Base-by-base conservation (phyloP, 2,329 filamentous ascomycete species). In the Penicillium sp. region DNA sequence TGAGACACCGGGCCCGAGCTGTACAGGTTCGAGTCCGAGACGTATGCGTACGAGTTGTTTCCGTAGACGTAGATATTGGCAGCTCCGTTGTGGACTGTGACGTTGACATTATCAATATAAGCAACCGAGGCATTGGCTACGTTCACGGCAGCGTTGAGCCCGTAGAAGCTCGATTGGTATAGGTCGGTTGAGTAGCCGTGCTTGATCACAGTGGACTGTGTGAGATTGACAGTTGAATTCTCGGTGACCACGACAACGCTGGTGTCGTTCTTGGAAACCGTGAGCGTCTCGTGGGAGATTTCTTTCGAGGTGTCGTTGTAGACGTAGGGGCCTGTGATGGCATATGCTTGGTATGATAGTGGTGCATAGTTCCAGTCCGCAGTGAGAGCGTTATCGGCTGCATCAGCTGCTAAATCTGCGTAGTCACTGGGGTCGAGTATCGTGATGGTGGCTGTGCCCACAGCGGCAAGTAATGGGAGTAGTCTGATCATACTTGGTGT, bases 91-190 rank as follows among this genome's bases (percentile, higher is more conserved):
- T 59, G 57, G n/a, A 55, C 47, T 11, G 47, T 59, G 5, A 59
- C 37, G 34, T 59, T 55, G 35, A 54, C 5, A 31, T 55, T 34
- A 1, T 50, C 37, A 6, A 59, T 14, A 37, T 55, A 45, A 11
- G 57, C 39, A 12, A 50, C 17, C 1, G 57, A 59, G 10, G 17
- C 37, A 45, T 59, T 59, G 6, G 57, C 57, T 17, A 59, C 34
- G 20, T 59, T 59, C 10, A 59, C 39, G 3, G 57, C 57, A 25
- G 51, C 51, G 28, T 59, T 59, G n/a, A 59, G 17, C 6, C 57
- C 57, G 42, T 55, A 59, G n/a, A 59, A 59, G 20, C 57, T 59
- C 4, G 57, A 34, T 49, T 59, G 57, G 45, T 59, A 55, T 28
- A 55, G 22, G 17, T 54, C 51, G 28, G 34, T 55, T 0, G 51